Conservation (phyloP, 768 basidiomycete genomes). For the Suillus hirtellus region DNA sequence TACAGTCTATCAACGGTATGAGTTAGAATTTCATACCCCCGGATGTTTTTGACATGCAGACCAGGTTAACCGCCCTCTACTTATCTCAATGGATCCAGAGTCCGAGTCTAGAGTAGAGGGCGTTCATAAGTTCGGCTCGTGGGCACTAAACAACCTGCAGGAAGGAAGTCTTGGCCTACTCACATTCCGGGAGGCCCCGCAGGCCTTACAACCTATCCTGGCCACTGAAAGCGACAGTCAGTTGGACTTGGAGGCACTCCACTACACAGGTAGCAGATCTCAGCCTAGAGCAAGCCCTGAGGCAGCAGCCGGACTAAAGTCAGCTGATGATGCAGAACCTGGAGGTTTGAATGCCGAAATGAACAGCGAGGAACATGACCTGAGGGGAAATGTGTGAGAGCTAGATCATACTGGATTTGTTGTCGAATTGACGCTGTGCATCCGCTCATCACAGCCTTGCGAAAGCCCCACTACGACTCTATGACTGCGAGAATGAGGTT, state of each 20-base stretch:
- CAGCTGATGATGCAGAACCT: neutral
- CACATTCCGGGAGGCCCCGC: neutral
- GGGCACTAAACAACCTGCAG: too few species aligned
- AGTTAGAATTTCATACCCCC: neutral
- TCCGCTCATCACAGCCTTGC: neutral
- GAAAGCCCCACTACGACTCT: constrained; percentile 1
- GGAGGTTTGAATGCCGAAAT: neutral
- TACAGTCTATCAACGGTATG: neutral
- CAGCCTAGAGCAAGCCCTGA: neutral
- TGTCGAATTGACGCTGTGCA: neutral
- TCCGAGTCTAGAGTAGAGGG: neutral
- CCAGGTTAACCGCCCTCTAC: neutral
- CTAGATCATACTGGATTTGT: neutral
- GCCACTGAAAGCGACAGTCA: neutral
- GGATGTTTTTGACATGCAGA: neutral
- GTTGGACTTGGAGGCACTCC: neutral
- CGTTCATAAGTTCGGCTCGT: neutral
- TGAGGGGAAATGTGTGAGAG: neutral
- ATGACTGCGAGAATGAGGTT: neutral
- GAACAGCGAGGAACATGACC: neutral
- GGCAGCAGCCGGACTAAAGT: neutral
- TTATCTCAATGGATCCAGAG: neutral
- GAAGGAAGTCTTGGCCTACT: neutral
- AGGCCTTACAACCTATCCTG: neutral
- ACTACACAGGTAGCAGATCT: neutral